Base-by-base conservation (phyloP, 805 yeast species). In the Jamesozyma hellenica region DNA sequence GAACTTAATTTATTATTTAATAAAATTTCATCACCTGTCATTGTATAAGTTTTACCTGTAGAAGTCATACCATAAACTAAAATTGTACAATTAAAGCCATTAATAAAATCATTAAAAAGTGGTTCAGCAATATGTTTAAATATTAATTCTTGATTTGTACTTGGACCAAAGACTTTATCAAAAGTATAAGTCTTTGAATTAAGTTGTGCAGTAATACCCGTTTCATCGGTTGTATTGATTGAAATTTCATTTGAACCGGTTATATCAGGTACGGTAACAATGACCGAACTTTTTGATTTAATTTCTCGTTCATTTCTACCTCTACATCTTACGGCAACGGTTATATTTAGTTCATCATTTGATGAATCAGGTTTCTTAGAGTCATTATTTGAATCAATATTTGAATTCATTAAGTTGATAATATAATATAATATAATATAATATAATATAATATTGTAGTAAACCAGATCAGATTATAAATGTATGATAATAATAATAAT, bases 61-160 rank as follows among this genome's bases (percentile, higher is more conserved):
- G 95, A 92, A 0, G 95, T 86, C 70, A 85, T 94, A 4, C 96
- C 96, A 61, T 87, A 87, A 0, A 92, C 94, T 48, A 86, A 68
- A 23, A 85, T 71, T 0, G 95, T 82, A 48, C 87, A 85, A 55
- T 84, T 85, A 55, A 79, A 82, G 16, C 90, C 94, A 38, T 70
- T 64, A 42, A 86, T 61, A 43, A 86, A 71, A 45, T 88, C 95
- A 19, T 71, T 68, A 36, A 80, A 68, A 39, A 77, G 59, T 11
- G 79, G 79, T 26, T 70, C 63, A 0, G 88, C 94, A 15, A 80
- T 79, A 19, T 73, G 73, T 17, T 77, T 74, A 49, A 79, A 87
- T 1, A 87, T 57, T 29, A 69, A 63, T 33, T 67, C 63, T 58
- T 87, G 96, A 50, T 77, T 86, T 2, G 90, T 78, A 44, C 76